phyloP scores from a whole-genome alignment of 306 rosid species.

The Cicer yamashitae region DNA sequence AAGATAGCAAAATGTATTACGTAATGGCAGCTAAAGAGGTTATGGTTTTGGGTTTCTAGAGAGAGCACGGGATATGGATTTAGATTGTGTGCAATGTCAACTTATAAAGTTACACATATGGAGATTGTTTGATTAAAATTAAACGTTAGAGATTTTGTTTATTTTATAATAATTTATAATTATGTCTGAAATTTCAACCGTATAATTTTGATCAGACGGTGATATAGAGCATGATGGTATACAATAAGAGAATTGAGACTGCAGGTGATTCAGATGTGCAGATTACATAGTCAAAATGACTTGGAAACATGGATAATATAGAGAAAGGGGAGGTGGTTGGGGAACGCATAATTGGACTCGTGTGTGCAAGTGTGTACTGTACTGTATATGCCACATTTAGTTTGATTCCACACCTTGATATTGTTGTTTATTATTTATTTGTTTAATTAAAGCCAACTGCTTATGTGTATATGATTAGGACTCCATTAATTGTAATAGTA shows the following conservation, averaged over 20 bases:
- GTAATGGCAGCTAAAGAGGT: neutral
- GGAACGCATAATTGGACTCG: constrained; percentile 1
- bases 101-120: too few species aligned
- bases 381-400: neutral
- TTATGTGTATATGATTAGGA: neutral
- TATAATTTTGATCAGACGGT: too few species aligned
- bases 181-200: too few species aligned
- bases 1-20: neutral
- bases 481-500: neutral
- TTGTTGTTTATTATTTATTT: neutral
- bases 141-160: too few species aligned
- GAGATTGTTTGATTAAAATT: too few species aligned
- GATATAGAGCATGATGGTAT: too few species aligned
- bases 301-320: neutral
- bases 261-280: too few species aligned
- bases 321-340: neutral
- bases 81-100: too few species aligned
- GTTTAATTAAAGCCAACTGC: neutral
- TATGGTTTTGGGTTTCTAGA: neutral
- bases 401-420: neutral
- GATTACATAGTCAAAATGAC: neutral
- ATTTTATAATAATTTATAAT: too few species aligned
- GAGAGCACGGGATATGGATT: neutral
- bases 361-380: neutral
- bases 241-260: too few species aligned